A percentile compares a stretch with the other conserved stretches of the same genome.
phyloP scores from a whole-genome alignment of 2,329 filamentous ascomycete genomes.

The Colletotrichum magnum region DNA sequence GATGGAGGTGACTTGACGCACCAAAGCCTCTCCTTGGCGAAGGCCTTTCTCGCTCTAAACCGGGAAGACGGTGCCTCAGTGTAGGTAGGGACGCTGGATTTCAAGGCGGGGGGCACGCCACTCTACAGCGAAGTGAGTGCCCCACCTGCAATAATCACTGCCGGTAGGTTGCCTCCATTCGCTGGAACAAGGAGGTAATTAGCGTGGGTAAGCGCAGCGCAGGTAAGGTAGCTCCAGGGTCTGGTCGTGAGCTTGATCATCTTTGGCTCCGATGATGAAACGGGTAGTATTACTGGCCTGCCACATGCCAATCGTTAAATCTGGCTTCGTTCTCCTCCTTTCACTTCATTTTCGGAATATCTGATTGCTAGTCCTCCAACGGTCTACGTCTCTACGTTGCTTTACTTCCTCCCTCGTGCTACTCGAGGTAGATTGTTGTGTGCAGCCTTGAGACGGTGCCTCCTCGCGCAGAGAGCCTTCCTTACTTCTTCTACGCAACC shows the following conservation, averaged over 20 bases:
- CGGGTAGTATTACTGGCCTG: conserved; percentile 16
- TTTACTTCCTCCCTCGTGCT: conserved; percentile 10
- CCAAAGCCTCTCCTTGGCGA: too few species aligned
- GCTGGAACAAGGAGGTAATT: not conserved
- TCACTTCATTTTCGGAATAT: not conserved
- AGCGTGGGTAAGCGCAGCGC: not conserved
- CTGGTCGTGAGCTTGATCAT: conserved; percentile 33
- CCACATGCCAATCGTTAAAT: conserved; percentile 18
- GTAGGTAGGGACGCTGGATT: too few species aligned
- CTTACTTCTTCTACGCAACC: not conserved
- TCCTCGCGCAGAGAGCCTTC: conserved; percentile 1
- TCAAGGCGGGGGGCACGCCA: too few species aligned
- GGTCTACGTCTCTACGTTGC: not conserved
- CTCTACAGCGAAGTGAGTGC: too few species aligned
- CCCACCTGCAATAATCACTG: too few species aligned
- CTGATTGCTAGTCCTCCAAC: conserved; percentile 4
- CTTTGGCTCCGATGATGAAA: conserved; percentile 36
- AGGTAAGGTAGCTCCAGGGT: conserved; percentile 30
- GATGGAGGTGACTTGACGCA: too few species aligned
- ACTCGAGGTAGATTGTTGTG: conserved; percentile 10
- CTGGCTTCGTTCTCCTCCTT: not conserved
- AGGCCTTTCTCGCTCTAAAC: too few species aligned
- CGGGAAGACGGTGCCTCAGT: not conserved
- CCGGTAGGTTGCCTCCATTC: not conserved
- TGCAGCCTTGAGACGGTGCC: conserved; percentile 11